Percentiles rank a stretch among this genome's conserved stretches.
Evolutionary conservation across 73 alveolate genomes (phyloP).

Genomic region (Stentor coeruleus): DNA sequence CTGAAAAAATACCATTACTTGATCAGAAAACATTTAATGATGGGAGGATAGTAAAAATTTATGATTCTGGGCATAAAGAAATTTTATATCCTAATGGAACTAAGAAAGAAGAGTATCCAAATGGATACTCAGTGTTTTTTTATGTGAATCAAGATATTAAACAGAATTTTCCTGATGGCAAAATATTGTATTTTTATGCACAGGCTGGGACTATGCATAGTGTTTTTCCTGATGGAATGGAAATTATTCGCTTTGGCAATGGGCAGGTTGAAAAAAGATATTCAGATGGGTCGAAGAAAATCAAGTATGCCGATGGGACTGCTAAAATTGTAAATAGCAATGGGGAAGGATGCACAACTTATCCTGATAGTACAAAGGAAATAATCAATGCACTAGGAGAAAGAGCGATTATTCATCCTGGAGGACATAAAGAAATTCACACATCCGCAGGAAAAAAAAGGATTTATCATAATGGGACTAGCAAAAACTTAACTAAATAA

Average conservation of each 20-base stretch:
- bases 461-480: neutral
- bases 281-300: slow-evolving; percentile 82
- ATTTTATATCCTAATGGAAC: slow-evolving; percentile 45
- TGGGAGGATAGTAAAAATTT: neutral
- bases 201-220: slow-evolving; percentile 82
- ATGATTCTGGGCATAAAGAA: slow-evolving; percentile 23
- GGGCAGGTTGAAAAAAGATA: slow-evolving; percentile 82
- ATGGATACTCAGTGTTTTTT: slow-evolving; percentile 16
- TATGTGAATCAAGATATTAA: neutral
- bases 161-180: slow-evolving; percentile 65
- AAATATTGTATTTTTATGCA: slow-evolving; percentile 65
- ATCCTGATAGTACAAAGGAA: slow-evolving; percentile 68
- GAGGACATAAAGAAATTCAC: slow-evolving; percentile 19
- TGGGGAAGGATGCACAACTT: slow-evolving; percentile 73
- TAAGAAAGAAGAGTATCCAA: slow-evolving; percentile 38
- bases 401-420: neutral
- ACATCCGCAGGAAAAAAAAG: neutral
- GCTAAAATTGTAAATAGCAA: slow-evolving; percentile 63
- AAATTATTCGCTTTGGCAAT: slow-evolving; percentile 66
- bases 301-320: slow-evolving; percentile 83
- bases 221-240: slow-evolving; percentile 72
- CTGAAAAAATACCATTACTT: neutral
- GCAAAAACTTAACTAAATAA: too few relatives aligned
- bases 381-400: neutral
- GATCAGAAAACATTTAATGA: slow-evolving; percentile 12